Conservation (phyloP, 164 flowering plant genomes). For the Kalanchoe fedtschenkoi region DNA sequence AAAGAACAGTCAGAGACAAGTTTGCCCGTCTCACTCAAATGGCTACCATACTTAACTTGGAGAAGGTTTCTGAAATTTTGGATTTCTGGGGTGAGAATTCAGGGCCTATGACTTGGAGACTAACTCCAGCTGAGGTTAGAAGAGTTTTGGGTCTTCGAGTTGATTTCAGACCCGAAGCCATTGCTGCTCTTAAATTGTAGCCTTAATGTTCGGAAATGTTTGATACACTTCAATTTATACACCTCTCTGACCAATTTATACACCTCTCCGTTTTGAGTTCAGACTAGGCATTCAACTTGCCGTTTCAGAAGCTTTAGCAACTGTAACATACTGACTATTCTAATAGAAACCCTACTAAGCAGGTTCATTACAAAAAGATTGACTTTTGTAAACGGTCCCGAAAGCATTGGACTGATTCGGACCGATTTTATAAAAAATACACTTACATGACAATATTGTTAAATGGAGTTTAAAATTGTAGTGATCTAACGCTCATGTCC, state of each 20-base stretch:
- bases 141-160: constrained; percentile 77
- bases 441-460: neutral
- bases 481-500: neutral
- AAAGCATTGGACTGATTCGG: too few relatives aligned
- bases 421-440: too few relatives aligned
- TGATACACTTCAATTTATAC: too few relatives aligned
- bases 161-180: constrained; percentile 91
- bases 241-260: too few relatives aligned
- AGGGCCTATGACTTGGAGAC: constrained; percentile 98
- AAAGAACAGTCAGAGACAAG: constrained; percentile 90
- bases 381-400: too few relatives aligned
- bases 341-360: too few relatives aligned
- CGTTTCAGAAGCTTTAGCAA: too few relatives aligned
- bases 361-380: too few relatives aligned
- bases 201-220: too few relatives aligned
- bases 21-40: constrained; percentile 94
- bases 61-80: constrained; percentile 88
- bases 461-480: neutral
- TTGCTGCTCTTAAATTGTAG: constrained; percentile 70
- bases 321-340: too few relatives aligned
- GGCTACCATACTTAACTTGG: constrained; percentile 94
- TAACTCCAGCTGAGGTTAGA: constrained; percentile 96
- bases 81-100: constrained; percentile 99
- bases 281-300: too few relatives aligned
- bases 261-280: too few relatives aligned